Base-by-base conservation (phyloP, 495 filamentous ascomycete genomes). In the Aspergillus nidulans region DNA sequence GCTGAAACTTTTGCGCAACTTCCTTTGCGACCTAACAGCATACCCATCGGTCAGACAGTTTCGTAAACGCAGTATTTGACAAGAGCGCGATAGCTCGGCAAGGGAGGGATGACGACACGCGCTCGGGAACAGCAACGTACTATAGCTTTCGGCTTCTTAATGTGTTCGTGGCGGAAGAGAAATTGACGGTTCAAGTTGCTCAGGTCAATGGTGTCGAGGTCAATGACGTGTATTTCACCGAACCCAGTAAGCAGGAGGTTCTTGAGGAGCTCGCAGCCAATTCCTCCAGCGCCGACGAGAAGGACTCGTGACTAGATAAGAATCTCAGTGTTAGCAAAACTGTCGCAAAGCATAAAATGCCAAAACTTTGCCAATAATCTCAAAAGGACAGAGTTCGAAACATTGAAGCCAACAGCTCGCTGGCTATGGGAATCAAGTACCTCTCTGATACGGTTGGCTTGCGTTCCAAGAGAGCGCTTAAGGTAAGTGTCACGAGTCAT, bases 151-250 rank as follows among this genome's bases (percentile, higher is more conserved):
- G 94, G 82, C 65, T 96, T 96, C 67, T 96, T 96, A 71, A 99
- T 97, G 64, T 99, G 94, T 64, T 97, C 91, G 62, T 92, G 87
- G 41, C 92, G 83, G 73, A 99, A 99, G 45, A 99, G 85, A 62
- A 99, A 99, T 66, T 99, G 94, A 16, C 94, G 90, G 63, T 99
- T 99, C 44, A 99, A 80, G 63, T 99, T 99, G 75, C 90, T 95
- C 5, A 99, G 77, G 62, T 99, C 94, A 68, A 99, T 97, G 0
- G 94, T 99, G 67, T 99, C 94, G 28, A 99, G 85, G 68, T 99
- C 94, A 58, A 99, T 90, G 47, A 99, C 85, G 69, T 97, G 91
- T 43, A 97, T 84, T 73, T 96, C 90, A 43, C 91, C 91, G 62
- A 97, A 97, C 59, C 95, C 95, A 47, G 86, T 88, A 21, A 95